These are phyloP conservation scores for Talaromyces pinophilus DNA, from an alignment of 2,329 filamentous ascomycete genomes.

Conservation along the genomic window DNA sequence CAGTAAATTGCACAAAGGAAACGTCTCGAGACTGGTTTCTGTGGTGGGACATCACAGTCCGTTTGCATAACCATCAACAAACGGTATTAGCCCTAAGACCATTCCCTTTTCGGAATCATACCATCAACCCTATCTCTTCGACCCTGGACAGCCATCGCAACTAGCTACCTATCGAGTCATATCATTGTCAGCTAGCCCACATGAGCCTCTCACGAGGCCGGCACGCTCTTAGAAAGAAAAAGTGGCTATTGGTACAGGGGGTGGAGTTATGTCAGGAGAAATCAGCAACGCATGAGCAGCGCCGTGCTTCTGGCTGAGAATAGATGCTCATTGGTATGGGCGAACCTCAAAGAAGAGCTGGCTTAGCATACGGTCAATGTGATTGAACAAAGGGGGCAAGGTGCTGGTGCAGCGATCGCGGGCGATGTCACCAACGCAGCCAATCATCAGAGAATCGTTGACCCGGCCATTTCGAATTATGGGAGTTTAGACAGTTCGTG, in stretches of 20 bases:
- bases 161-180: background rate
- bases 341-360: background rate
- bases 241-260: background rate
- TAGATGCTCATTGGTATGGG: background rate
- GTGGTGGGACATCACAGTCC: background rate
- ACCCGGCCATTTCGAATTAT: background rate
- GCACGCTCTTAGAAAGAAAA: background rate
- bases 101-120: background rate
- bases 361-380: background rate
- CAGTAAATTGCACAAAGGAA: background rate
- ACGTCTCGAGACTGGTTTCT: background rate
- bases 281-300: background rate
- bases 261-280: background rate
- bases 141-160: background rate
- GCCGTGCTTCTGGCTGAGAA: background rate
- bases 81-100: background rate
- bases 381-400: background rate
- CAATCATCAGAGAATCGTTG: background rate
- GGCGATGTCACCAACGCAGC: background rate
- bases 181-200: background rate
- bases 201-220: background rate
- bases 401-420: background rate
- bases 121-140: background rate
- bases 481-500: background rate
- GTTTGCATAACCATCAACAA: background rate